These are phyloP conservation scores for Verruconis gallopava DNA, from an alignment of 2,329 filamentous ascomycete species.

Conservation along the genomic window DNA sequence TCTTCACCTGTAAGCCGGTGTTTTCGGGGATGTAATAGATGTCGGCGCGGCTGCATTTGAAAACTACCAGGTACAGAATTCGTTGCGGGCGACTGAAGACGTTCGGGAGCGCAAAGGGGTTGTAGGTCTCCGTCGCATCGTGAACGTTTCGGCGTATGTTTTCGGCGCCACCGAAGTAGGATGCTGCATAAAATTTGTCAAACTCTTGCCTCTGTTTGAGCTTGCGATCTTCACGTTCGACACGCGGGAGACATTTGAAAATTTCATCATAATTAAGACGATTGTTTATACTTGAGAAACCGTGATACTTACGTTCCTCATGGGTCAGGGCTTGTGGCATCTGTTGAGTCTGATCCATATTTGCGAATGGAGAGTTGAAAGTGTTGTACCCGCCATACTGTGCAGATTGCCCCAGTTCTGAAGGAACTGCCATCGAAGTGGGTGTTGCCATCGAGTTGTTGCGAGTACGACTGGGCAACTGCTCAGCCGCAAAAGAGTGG, in stretches of 20 bases:
- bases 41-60: constrained; percentile 91
- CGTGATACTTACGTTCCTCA: constrained; percentile 8
- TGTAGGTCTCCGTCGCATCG: constrained; percentile 17
- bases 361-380: not conserved
- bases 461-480: constrained; percentile 11
- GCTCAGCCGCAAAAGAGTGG: constrained; percentile 53
- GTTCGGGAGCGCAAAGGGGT: constrained; percentile 23
- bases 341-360: not conserved
- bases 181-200: constrained; percentile 13
- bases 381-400: constrained; percentile 4
- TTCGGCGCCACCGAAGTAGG: constrained; percentile 26
- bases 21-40: constrained; percentile 96
- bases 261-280: not conserved
- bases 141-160: constrained; percentile 24
- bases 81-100: constrained; percentile 17
- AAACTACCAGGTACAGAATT: constrained; percentile 66
- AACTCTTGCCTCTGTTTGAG: constrained; percentile 3
- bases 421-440: constrained; percentile 22
- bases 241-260: no score
- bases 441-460: constrained; percentile 5
- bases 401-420: constrained; percentile 2
- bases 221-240: not conserved
- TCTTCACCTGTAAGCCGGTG: constrained; percentile 79
- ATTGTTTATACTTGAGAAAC: not conserved
- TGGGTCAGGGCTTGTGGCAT: not conserved